Evolutionary conservation across 2,329 filamentous ascomycete genomes (phyloP), one percentile per base, ranked within the genome.

Genomic region (Botrytis squamosa): DNA sequence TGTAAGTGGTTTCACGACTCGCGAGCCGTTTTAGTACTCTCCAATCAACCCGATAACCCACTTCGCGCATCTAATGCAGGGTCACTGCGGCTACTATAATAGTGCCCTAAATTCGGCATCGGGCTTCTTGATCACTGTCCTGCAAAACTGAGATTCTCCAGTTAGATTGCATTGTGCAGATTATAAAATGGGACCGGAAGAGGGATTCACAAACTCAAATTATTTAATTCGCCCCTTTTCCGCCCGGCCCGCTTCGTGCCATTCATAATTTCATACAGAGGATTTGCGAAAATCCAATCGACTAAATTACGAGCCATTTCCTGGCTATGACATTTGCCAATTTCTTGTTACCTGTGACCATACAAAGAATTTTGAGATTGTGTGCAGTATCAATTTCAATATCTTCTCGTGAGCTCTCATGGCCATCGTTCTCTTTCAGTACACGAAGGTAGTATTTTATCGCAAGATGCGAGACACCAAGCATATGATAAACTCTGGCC

Each of bases 401-500:
- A 77, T 93, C 88, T 78, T 91, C 89, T 22, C 75, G 72, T 29
- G 71, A 70, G 46, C 59, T 60, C 52, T 71, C 77, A 73, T 67
- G 70, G 29, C 46, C 64, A 33, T 77, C 76, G 36, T 77, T 80
- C 74, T 85, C 85, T n/a, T 81, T 80, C 42, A 86, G 79, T 12
- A 85, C 86, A 73, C 83, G 82, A 12, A 80, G 85, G 81, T 98
- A 98, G 71, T 89, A 92, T 36, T 90, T 86, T 7, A 93, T 84
- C 0, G 94, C 94, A 42, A 97, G 83, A 80, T 93, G 90, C 33
- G 88, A 85, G 74, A 97, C 84, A 0, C 93, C 93, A 18, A 97
- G 84, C 74, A 91, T 86, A 81, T 96, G 92, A 85, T 92, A 96
- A 40, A 90, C 88, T 36, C 93, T 86, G 2, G 88, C 94, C 66